Base-by-base conservation (phyloP, 2,329 filamentous ascomycete genomes). In the Cercospora zeina region DNA sequence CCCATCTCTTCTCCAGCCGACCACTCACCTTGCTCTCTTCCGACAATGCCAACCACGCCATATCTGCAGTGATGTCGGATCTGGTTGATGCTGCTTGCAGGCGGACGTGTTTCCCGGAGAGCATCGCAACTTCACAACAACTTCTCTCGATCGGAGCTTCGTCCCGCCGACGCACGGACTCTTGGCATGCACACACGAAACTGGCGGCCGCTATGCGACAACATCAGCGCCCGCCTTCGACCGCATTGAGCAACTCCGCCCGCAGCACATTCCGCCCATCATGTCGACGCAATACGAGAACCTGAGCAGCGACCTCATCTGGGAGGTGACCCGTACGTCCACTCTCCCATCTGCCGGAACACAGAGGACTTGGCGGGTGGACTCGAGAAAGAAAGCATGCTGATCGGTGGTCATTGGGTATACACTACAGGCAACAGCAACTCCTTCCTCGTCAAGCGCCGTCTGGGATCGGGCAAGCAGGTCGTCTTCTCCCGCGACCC, bases 401-500 rank as follows among this genome's bases (percentile, higher is more conserved):
- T 59, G 47, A 61, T 55, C 33, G 42, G 27, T 31, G 55, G 54
- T 31, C 42, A 27, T 27, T 31, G 36, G 14, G 50, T 36, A 56
- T 63, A 27, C 24, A 49, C 51, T 57, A 71, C 76, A 97, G 93
- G 92, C 82, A 82, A 82, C 83, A 87, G 91, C 83, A 96, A 96
- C 83, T 82, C 91, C 78, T 96, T 84, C 86, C 88, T 96, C 78
- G 90, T 93, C 79, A 96, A 96, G 89, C 89, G 91, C 83, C 88
- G 87, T 77, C 80, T 82, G 74, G 84, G 83, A 75, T 92, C 90
- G 76, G 89, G 90, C 78, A 60, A 60, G 49, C 47, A 54, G 49
- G 83, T 89, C 73, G 89, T 90, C 81, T 92, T 99, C 86, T 97
- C 93, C 73, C 89, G 90, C 74, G 93, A 97, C 78, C 91, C 93